Evolutionary conservation across 139 green algal genomes (phyloP), one percentile per base, ranked within the genome.

Genomic region (Chlorella vulgaris): DNA sequence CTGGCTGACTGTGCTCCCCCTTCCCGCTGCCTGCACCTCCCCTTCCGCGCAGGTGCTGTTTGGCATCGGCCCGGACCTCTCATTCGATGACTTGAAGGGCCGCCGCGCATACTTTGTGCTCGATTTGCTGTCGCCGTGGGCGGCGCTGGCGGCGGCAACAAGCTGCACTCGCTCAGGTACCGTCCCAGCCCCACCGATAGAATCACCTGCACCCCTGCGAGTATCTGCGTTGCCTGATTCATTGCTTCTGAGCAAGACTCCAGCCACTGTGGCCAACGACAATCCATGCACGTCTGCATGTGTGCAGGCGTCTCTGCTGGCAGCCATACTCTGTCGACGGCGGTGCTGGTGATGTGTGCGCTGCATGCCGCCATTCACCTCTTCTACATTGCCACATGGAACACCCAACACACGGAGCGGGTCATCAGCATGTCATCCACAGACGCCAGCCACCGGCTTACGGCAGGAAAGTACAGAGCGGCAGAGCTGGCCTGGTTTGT

Each of bases 301-400:
- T n/a, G n/a, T n/a, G n/a, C 50, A 21, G 7, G 22, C 71, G 7
- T 7, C 35, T 24, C 33, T 39, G 8, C 4, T 21, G 21, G 29
- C 24, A 19, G 5, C 21, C 5, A 28, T 35, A 3, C 2, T 26
- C 24, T 40, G 3, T 26, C 40, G 39, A 2, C 39, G 5, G 67
- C 67, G 2, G 3, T 78, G 43, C 47, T 66, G 47, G 47, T 39
- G 21, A 31, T 66, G 47, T 55, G 35, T 35, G 38, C 58, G 15
- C 15, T 18, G 2, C 74, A 80, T n/a, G 55, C 74, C n/a, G 38
- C 42, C 8, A 55, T 80, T 10, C 74, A 80, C 58, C 5, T 35
- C 38, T 61, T 60, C 39, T 80, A 80, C 74, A 70, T 80, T 8
- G 58, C 61, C n/a, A 80, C 74, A 36, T 80, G 74, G 74, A 22